A percentile compares a stretch with the other conserved stretches of the same genome.
phyloP scores from a whole-genome alignment of 495 filamentous ascomycete species.

The Entonaema liquescens region DNA sequence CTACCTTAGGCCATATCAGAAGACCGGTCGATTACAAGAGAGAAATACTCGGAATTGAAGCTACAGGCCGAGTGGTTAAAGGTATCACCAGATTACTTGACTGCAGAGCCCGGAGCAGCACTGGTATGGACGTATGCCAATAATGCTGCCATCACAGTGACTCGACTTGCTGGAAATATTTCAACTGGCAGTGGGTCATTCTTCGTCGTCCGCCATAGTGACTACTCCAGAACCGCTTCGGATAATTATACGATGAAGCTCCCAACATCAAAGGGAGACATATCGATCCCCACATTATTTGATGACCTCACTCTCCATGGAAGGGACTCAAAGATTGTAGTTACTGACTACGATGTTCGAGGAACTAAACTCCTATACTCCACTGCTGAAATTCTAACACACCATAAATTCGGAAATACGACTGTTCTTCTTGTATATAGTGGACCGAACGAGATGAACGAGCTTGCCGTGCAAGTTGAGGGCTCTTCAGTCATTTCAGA shows the following conservation, averaged over 20 bases:
- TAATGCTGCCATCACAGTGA: conserved; percentile 66
- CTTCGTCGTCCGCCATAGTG: conserved; percentile 70
- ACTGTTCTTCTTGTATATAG: conserved; percentile 76
- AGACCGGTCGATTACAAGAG: conserved; percentile 67
- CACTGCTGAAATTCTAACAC: conserved; percentile 77
- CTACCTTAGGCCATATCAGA: conserved; percentile 63
- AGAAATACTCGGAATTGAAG: conserved; percentile 84
- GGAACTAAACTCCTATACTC: conserved; percentile 74
- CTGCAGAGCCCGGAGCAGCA: conserved; percentile 54
- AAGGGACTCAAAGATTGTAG: conserved; percentile 76
- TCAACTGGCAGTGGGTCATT: conserved; percentile 61
- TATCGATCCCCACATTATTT: conserved; percentile 72
- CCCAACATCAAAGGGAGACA: conserved; percentile 65
- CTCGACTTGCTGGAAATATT: conserved; percentile 58
- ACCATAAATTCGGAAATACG: conserved; percentile 47
- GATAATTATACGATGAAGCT: conserved; percentile 71
- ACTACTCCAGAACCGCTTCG: conserved; percentile 63
- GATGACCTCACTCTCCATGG: conserved; percentile 70
- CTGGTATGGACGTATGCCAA: conserved; percentile 50
- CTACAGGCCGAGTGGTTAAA: conserved; percentile 76
- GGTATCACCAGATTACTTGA: conserved; percentile 72
- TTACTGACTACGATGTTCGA: conserved; percentile 75
- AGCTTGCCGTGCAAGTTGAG: conserved; percentile 64
- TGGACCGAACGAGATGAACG: conserved; percentile 71
- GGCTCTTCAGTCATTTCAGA: conserved; percentile 59